Conservation (phyloP, 2,329 filamentous ascomycete genomes). For the Colletotrichum navitas region DNA sequence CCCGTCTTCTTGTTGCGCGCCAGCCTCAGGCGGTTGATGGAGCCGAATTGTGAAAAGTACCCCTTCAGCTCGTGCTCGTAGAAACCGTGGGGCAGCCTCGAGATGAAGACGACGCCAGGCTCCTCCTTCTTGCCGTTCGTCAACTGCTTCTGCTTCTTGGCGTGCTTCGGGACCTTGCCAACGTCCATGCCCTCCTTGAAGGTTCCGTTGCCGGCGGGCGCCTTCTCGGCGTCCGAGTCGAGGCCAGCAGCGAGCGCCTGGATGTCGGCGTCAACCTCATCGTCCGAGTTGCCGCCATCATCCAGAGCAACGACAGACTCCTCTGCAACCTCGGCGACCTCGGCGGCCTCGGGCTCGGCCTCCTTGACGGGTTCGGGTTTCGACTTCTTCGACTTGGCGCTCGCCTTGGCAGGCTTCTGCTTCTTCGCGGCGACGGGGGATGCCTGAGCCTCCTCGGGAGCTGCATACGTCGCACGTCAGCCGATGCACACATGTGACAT, state of each 20-base stretch:
- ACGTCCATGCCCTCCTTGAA: slow-evolving; percentile 65
- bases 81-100: slow-evolving; percentile 92
- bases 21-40: slow-evolving; percentile 76
- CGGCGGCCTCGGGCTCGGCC: slow-evolving; percentile 41
- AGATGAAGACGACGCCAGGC: slow-evolving; percentile 88
- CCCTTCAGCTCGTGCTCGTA: slow-evolving; percentile 95
- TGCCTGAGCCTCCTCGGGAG: slow-evolving; percentile 60
- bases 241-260: slow-evolving; percentile 59
- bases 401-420: slow-evolving; percentile 59
- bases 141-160: slow-evolving; percentile 57
- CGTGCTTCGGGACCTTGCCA: slow-evolving; percentile 63
- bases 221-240: slow-evolving; percentile 59
- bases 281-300: slow-evolving; percentile 52
- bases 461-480: slow-evolving; percentile 49
- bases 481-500: neutral
- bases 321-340: slow-evolving; percentile 2
- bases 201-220: slow-evolving; percentile 50
- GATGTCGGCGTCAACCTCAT: slow-evolving; percentile 57
- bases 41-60: slow-evolving; percentile 95
- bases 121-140: slow-evolving; percentile 58
- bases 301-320: slow-evolving; percentile 44
- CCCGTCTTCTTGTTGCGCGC: slow-evolving; percentile 95
- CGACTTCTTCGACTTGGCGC: slow-evolving; percentile 63
- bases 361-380: slow-evolving; percentile 48
- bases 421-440: slow-evolving; percentile 60